Percentiles rank a stretch among this genome's conserved stretches.
phyloP scores from a whole-genome alignment of 345 rosid genomes.

The Bruguiera parviflora region DNA sequence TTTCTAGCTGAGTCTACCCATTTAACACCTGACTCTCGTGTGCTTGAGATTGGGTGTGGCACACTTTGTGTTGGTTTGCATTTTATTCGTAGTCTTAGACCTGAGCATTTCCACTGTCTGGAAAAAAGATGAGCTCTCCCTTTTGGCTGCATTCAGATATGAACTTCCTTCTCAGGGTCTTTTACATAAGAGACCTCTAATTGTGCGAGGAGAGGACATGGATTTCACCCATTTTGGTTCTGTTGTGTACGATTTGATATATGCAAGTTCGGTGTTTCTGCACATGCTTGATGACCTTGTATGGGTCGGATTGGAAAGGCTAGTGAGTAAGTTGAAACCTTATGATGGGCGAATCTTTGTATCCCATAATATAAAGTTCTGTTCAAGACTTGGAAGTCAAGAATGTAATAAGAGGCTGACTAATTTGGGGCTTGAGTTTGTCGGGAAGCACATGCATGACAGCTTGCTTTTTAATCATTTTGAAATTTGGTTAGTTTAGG shows the following conservation, averaged over 20 bases:
- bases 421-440: slow-evolving; percentile 72
- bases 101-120: slow-evolving; percentile 74
- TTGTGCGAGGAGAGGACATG: slow-evolving; percentile 90
- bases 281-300: slow-evolving; percentile 97
- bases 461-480: slow-evolving; percentile 94
- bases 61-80: slow-evolving; percentile 92
- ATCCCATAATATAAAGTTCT: slow-evolving; percentile 90
- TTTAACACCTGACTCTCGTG: slow-evolving; percentile 49
- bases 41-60: slow-evolving; percentile 96
- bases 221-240: slow-evolving; percentile 75
- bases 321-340: slow-evolving; percentile 67
- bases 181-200: slow-evolving; percentile 70
- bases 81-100: slow-evolving; percentile 70
- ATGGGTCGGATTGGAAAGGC: slow-evolving; percentile 84
- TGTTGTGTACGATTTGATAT: slow-evolving; percentile 66
- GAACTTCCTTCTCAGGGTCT: slow-evolving; percentile 98
- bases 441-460: slow-evolving; percentile 74
- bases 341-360: slow-evolving; percentile 79
- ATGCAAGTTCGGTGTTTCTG: slow-evolving; percentile 95
- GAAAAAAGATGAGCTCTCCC: slow-evolving; percentile 90
- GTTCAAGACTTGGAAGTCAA: slow-evolving; percentile 73
- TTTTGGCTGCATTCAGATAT: slow-evolving; percentile 89
- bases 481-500: slow-evolving; percentile 88
- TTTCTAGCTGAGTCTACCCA: slow-evolving; percentile 64
- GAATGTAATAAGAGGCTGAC: slow-evolving; percentile 67